Evolutionary conservation across 331 rosid species (phyloP).

Genomic region (Telfairia occidentalis): DNA sequence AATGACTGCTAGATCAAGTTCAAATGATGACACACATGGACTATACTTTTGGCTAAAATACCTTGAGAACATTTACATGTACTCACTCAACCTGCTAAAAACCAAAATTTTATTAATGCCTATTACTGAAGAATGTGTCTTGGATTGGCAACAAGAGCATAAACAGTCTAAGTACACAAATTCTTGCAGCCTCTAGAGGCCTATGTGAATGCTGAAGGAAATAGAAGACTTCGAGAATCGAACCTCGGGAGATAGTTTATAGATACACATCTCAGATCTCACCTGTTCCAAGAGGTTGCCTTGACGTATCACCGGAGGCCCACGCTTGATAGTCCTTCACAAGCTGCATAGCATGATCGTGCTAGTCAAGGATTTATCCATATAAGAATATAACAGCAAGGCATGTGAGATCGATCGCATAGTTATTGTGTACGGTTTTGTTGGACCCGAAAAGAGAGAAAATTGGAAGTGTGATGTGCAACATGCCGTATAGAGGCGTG

Average conservation of each 20-base stretch:
- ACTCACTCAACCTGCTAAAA: conserved; percentile 1
- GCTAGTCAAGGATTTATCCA: neutral
- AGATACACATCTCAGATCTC: conserved; percentile 41
- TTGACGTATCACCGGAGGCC: conserved; percentile 87
- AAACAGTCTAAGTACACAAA: conserved; percentile 7
- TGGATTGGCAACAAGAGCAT: neutral
- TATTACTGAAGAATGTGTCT: neutral
- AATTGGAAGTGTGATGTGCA: neutral
- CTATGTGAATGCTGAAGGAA: neutral
- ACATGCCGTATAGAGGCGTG: neutral
- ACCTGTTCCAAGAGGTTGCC: conserved; percentile 93
- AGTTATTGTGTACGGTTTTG: neutral
- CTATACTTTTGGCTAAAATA: neutral
- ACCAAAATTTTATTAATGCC: neutral
- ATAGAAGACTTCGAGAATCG: conserved; percentile 10
- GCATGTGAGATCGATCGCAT: neutral
- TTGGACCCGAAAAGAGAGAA: neutral
- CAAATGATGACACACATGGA: neutral
- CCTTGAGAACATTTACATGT: neutral
- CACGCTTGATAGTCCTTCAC: conserved; percentile 86
- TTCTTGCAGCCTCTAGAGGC: conserved; percentile 13
- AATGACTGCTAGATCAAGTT: neutral
- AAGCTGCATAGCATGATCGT: conserved; percentile 35
- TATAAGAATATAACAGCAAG: neutral
- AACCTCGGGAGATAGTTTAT: conserved; percentile 3